Base-by-base conservation (phyloP, 2,329 filamentous ascomycete species). In the Parafenestella ontariensis region DNA sequence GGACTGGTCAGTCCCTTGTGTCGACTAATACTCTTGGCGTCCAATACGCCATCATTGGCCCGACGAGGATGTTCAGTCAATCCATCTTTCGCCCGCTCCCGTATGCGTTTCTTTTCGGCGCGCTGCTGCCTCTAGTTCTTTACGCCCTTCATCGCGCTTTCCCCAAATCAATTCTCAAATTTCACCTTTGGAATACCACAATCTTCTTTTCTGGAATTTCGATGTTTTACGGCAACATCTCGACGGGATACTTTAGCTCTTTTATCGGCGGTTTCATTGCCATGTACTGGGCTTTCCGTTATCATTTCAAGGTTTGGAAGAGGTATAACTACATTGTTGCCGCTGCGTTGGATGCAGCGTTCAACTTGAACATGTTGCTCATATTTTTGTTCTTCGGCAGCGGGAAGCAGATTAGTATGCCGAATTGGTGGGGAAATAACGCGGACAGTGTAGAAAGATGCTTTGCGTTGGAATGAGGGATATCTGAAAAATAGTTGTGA, bases 341-440 rank as follows among this genome's bases (percentile, higher is more conserved):
- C 0, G 85, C 85, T 1, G 85, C 85, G 1, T 84, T 87, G 61
- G 85, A 87, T 68, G 84, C 85, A 0, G 85, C 83, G 0, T 87
- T 85, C 66, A 87, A 87, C 66, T 74, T 87, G 18, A 85, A 86
- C 58, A 80, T 87, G 79, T 61, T 88, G 55, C 73, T 87, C 17
- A 81, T 86, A n/a, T 87, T 87, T 67, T 66, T 87, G 53, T 83
- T 82, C 56, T 85, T 87, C 60, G 82, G 83, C 1, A 80, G 81
- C 6, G 84, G 79, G 0, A 86, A 83, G 74, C 77, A 84, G 28
- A 72, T 86, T 7, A 76, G 72, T 15, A 87, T 87, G 85, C 84
- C 84, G n/a, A 68, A 84, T 56, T 87, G 85, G 85, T 87, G 85
- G 84, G 85, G 85, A 0, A 87, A 87, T 62, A 81, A 85, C 59